phyloP scores from a whole-genome alignment of 768 basidiomycete genomes.

The Russula dissimulans region DNA sequence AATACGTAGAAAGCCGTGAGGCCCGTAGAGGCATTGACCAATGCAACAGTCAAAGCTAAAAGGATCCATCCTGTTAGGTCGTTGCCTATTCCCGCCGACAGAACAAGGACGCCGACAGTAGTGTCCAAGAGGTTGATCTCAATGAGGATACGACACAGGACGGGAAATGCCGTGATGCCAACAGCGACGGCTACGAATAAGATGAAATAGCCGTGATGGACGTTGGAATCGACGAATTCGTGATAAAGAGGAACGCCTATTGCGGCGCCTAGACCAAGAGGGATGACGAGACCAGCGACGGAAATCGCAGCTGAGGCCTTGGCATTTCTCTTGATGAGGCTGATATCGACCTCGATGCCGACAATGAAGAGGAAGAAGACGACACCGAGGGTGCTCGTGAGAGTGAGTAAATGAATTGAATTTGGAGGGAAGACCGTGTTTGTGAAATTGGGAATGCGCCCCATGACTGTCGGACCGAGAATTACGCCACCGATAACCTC shows the following conservation, averaged over 20 bases:
- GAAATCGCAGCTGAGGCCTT: conserved; percentile 51
- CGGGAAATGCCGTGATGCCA: conserved; percentile 75
- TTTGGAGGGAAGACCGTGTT: conserved; percentile 29
- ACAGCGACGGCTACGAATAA: conserved; percentile 80
- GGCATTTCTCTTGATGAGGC: conserved; percentile 56
- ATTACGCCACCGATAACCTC: conserved; percentile 89
- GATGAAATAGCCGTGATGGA: conserved; percentile 73
- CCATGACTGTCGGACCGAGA: conserved; percentile 64
- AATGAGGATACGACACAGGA: conserved; percentile 76
- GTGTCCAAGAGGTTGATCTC: conserved; percentile 77
- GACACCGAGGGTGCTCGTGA: conserved; percentile 70
- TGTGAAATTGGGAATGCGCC: conserved; percentile 67
- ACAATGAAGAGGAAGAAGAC: conserved; percentile 77
- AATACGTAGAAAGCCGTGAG: conserved; percentile 75
- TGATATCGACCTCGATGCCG: conserved; percentile 74
- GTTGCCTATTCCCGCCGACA: conserved; percentile 73
- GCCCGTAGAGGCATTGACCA: conserved; percentile 69
- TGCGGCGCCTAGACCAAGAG: conserved; percentile 74
- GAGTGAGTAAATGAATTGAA: conserved; percentile 49
- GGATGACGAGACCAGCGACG: conserved; percentile 58
- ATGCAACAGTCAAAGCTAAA: conserved; percentile 72
- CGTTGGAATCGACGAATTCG: conserved; percentile 45
- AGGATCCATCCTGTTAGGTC: conserved; percentile 69
- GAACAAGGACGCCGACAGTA: conserved; percentile 70
- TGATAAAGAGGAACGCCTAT: conserved; percentile 65